Base-by-base conservation (phyloP, 768 basidiomycete genomes). In the Mycena venus region DNA sequence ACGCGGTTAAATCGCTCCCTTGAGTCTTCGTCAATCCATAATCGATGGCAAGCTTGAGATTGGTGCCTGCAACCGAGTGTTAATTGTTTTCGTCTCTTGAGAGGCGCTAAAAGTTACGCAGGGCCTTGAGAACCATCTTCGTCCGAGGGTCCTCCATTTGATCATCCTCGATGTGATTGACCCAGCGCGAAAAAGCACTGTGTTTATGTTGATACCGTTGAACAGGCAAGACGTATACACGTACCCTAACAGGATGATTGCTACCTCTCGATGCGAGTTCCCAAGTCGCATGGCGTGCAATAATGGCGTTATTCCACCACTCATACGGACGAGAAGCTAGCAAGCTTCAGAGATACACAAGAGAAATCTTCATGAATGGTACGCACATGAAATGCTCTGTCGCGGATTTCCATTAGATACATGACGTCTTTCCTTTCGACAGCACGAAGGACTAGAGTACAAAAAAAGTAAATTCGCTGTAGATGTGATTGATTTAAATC, bases 31-130 rank as follows among this genome's bases (percentile, higher is more conserved):
- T 90, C 49, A 98, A 88, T 23, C 96, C 96, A 77, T 93, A 93
- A 79, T 97, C 95, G 63, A 99, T 98, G 2, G 96, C 97, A 55
- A 96, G 89, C 81, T 98, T 97, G 67, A 99, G 89, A 81, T 97
- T 96, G 21, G 91, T 89, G 51, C 94, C 94, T 92, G 59, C 70
- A 62, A 15, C 25, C 19, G 29, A 59, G 59, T 36, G 36, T 75
- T 21, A 79, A 67, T 60, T n/a, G 8, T 25, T 60, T 31, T 51
- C 12, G 36, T 51, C 38, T 53, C 14, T n/a, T n/a, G 31, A 19
- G 62, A 19, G 23, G 61, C 44, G 31, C 68, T 34, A 29, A 15
- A 84, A 90, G 9, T 72, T 82, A 96, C 96, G 91, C 25, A 99
- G 83, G 21, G 93, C 92, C 80, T 95, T 96, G 59, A 99, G 83